These are phyloP conservation scores for Mucor racemosus DNA, from an alignment of 371 early-diverging fungal genomes.

Conservation along the genomic window DNA sequence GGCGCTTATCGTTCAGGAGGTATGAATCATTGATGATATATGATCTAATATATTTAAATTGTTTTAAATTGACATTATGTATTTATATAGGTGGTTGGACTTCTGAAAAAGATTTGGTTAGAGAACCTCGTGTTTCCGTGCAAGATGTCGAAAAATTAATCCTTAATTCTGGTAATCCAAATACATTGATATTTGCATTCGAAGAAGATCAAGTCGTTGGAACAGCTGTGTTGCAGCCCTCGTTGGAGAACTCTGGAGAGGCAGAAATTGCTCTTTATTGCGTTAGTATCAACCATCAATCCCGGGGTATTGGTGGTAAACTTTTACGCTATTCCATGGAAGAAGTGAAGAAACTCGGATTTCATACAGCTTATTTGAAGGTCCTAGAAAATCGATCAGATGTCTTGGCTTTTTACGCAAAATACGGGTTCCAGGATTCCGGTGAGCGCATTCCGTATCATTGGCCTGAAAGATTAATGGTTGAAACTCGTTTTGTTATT, in stretches of 20 bases:
- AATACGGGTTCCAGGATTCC: slow-evolving; percentile 55
- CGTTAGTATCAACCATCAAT: slow-evolving; percentile 55
- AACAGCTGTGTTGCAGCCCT: slow-evolving; percentile 42
- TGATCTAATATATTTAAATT: too few species aligned
- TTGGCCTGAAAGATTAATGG: slow-evolving; percentile 37
- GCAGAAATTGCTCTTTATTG: slow-evolving; percentile 55
- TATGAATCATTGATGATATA: not conserved
- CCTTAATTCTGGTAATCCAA: slow-evolving; percentile 27
- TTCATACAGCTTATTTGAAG: slow-evolving; percentile 43
- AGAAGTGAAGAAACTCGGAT: slow-evolving; percentile 41
- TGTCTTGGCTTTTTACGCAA: slow-evolving; percentile 54
- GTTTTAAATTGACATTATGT: not conserved
- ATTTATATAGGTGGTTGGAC: slow-evolving; percentile 46
- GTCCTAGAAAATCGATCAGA: slow-evolving; percentile 56
- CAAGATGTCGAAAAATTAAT: slow-evolving; percentile 35
- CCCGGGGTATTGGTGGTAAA: slow-evolving; percentile 59
- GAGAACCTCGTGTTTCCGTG: slow-evolving; percentile 34
- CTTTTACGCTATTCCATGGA: slow-evolving; percentile 48
- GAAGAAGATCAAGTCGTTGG: slow-evolving; percentile 39
- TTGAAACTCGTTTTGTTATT: slow-evolving; percentile 1
- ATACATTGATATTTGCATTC: slow-evolving; percentile 38
- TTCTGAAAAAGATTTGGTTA: slow-evolving; percentile 40
- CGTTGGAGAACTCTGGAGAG: slow-evolving; percentile 10
- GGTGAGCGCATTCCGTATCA: slow-evolving; percentile 54
- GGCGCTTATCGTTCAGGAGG: slow-evolving; percentile 29